Evolutionary conservation across 1,284 basidiomycete species (phyloP).

Genomic region (Ustilago hordei): DNA sequence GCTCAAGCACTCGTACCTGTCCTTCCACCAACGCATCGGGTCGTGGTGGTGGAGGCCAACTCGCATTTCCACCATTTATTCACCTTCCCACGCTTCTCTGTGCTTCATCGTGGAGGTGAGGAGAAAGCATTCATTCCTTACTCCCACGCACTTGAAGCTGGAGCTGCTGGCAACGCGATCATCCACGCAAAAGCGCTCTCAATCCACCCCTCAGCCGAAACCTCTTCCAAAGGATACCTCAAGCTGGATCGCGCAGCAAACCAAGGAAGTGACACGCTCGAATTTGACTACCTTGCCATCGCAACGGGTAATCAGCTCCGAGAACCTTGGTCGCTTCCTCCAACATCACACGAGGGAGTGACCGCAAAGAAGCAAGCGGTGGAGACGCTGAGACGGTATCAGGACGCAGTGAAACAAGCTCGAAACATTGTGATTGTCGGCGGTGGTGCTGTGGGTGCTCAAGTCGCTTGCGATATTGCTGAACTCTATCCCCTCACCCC

Average conservation of each 20-base stretch:
- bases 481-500: slow-evolving; percentile 38
- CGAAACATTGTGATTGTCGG: slow-evolving; percentile 63
- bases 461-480: slow-evolving; percentile 64
- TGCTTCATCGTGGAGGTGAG: slow-evolving; percentile 71
- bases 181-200: slow-evolving; percentile 39
- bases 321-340: slow-evolving; percentile 35
- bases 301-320: slow-evolving; percentile 42
- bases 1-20: slow-evolving; percentile 69
- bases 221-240: slow-evolving; percentile 10
- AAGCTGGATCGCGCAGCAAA: slow-evolving; percentile 18
- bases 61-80: slow-evolving; percentile 72
- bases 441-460: slow-evolving; percentile 66
- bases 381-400: slow-evolving; percentile 47
- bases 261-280: slow-evolving; percentile 13
- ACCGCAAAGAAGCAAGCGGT: slow-evolving; percentile 54
- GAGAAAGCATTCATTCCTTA: slow-evolving; percentile 74
- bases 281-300: slow-evolving; percentile 44
- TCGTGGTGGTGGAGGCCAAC: slow-evolving; percentile 72
- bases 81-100: slow-evolving; percentile 73
- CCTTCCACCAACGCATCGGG: slow-evolving; percentile 70
- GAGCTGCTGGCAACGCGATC: background rate
- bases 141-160: slow-evolving; percentile 75
- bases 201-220: background rate
- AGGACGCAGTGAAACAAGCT: slow-evolving; percentile 52
- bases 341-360: background rate